Conservation (phyloP, 2,329 filamentous ascomycete species). For the Curvularia lunata region DNA sequence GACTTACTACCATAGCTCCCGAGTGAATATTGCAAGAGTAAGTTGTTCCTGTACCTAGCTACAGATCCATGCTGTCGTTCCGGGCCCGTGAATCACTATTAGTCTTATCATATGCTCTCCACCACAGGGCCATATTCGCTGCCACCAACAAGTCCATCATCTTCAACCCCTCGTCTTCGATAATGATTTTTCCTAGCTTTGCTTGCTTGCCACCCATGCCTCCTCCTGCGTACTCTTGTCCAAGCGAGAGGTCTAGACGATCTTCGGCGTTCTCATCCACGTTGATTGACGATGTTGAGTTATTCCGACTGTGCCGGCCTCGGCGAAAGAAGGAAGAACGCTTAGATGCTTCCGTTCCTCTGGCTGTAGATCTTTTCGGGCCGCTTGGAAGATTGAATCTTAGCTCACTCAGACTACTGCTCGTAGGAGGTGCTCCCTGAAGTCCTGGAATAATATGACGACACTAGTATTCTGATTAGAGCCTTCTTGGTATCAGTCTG, state of each 20-base stretch:
- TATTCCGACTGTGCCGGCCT: conserved; percentile 37
- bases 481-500: not conserved
- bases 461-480: conserved; percentile 53
- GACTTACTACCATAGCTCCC: not conserved
- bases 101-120: conserved; percentile 77
- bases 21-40: not conserved
- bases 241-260: conserved; percentile 74
- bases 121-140: conserved; percentile 92
- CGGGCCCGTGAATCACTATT: conserved; percentile 8
- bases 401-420: conserved; percentile 75
- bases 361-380: conserved; percentile 41
- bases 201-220: conserved; percentile 84
- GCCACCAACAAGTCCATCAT: conserved; percentile 95
- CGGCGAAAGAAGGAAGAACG: conserved; percentile 46
- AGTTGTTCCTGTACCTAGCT: not conserved
- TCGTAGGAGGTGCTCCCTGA: conserved; percentile 40
- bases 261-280: conserved; percentile 37
- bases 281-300: conserved; percentile 36
- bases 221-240: conserved; percentile 82
- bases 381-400: conserved; percentile 83
- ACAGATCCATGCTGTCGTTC: conserved; percentile 9
- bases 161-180: conserved; percentile 87
- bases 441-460: conserved; percentile 69
- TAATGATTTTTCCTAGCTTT: conserved; percentile 91
- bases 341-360: conserved; percentile 41